Base-by-base conservation (phyloP, 768 basidiomycete species). In the Tricholoma matsutake region DNA sequence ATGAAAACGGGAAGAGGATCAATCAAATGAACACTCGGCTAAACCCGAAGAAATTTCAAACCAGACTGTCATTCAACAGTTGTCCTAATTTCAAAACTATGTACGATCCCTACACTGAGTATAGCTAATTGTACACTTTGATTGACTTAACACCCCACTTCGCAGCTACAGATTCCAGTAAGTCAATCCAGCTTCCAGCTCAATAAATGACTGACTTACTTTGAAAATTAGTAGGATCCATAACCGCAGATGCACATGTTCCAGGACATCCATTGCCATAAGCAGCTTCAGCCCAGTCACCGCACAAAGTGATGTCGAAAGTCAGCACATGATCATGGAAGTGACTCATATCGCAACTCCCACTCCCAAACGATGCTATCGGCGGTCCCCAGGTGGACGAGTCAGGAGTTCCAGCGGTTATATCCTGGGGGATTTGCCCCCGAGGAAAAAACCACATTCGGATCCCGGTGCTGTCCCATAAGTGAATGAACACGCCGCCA, bases 201-300 rank as follows among this genome's bases (percentile, higher is more conserved):
- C 47, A 35, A 16, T 32, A 51, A 37, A 60, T 28, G 43, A 56
- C 9, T 34, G 3, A 69, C 76, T 64, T 54, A 79, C 74, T 41
- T 20, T 62, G 32, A 69, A 85, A 89, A 72, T 87, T 89, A 28
- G 67, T 74, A n/a, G 85, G 81, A 66, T 89, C 76, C 18, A 79
- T 76, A 51, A 88, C 82, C 37, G 77, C 76, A 7, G 76, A 63
- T 4, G 69, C 66, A 60, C 84, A 85, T 1, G 78, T 79, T 10
- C 79, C 82, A 11, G 75, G 73, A 63, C 81, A 81, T 1, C 78
- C 77, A 1, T 73, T 65, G 8, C 56, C 57, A 68, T 72, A 80
- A 0, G 72, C 69, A 1, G 72, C 61, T 57, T 78, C 78, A 57
- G 76, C 81, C 73, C 77, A 80, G 57, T 81, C 79, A 41, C 81